These are phyloP conservation scores for Coemansia sp. DNA, from an alignment of 192 early-diverging fungal genomes.

Conservation along the genomic window DNA sequence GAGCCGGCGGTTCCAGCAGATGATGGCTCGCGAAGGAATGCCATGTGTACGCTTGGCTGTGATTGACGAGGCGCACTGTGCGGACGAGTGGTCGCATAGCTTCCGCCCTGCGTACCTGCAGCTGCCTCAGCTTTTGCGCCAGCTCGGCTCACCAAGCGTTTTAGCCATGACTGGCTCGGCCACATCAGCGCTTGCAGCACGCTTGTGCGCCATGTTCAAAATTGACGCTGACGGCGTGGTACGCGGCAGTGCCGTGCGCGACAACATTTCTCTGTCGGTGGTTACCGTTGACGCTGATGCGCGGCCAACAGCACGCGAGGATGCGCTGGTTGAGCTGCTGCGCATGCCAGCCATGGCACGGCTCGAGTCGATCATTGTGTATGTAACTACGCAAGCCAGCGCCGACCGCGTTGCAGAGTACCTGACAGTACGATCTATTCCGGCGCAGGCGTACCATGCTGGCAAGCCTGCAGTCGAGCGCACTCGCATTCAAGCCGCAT, in stretches of 20 bases:
- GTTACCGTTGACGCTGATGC: constrained; percentile 43
- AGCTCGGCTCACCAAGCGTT: constrained; percentile 57
- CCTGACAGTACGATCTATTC: constrained; percentile 63
- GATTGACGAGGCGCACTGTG: constrained; percentile 82
- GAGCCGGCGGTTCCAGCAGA: constrained; percentile 59
- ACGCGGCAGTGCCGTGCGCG: constrained; percentile 54
- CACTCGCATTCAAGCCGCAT: constrained; percentile 63
- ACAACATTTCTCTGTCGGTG: constrained; percentile 65
- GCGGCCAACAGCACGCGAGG: constrained; percentile 52
- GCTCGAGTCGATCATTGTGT: constrained; percentile 68
- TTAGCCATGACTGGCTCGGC: constrained; percentile 76
- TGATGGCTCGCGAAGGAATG: constrained; percentile 52
- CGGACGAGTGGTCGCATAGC: constrained; percentile 85
- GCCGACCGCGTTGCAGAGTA: constrained; percentile 70
- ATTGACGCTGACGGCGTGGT: constrained; percentile 60
- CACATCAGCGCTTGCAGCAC: constrained; percentile 56
- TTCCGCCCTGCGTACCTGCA: constrained; percentile 73
- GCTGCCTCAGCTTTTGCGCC: constrained; percentile 54
- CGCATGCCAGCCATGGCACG: constrained; percentile 53
- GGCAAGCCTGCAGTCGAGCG: constrained; percentile 64
- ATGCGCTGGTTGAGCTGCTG: constrained; percentile 58
- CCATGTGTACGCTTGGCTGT: constrained; percentile 63
- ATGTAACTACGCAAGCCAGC: constrained; percentile 62
- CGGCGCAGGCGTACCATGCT: constrained; percentile 78
- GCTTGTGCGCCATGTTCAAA: constrained; percentile 62